Base-by-base conservation (phyloP, 768 basidiomycete genomes). In the Hericium rajendrae region DNA sequence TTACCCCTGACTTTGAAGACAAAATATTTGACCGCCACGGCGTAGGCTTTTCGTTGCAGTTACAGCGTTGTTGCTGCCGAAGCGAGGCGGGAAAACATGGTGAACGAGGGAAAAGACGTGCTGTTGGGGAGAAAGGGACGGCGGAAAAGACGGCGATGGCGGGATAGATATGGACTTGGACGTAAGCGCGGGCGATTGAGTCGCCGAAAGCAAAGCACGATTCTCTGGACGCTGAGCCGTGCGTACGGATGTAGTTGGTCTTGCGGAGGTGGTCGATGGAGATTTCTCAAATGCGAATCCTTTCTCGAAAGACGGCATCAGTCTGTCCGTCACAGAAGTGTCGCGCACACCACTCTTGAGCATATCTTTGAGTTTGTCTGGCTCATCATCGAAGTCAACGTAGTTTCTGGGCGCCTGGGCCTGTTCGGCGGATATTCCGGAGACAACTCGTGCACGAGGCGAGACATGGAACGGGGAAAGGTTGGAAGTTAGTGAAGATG, bases 321-420 rank as follows among this genome's bases (percentile, higher is more conserved):
- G 38, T 32, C 69, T 55, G 16, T 77, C 78, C 18, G 64, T 65
- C 28, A 70, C 59, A 28, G 66, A 57, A 60, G 65, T 71, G 28
- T 70, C 67, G 51, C 65, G 81, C 16, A 70, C 73, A 38, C 71
- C 70, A 10, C 79, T 81, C 63, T 83, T 85, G 37, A 92, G 68
- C 65, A 92, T 74, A 38, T 83, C 85, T 66, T 86, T 89, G 59
- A 92, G 74, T 62, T 82, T 84, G 55, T 84, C 85, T 2, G 84
- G 76, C 65, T 92, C 90, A 48, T 90, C 86, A 2, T 91, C 90
- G 57, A 83, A 89, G 65, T 92, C 91, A 1, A 91, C 84, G 64
- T 80, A 84, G 62, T 83, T 88, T 70, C 80, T 88, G 0, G 87
- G 82, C 0, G 89, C 90, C 67, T 91, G 86, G 0, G 80, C 87